Conservation (phyloP, 148 eudicot genomes). For the Diospyros kaki region DNA sequence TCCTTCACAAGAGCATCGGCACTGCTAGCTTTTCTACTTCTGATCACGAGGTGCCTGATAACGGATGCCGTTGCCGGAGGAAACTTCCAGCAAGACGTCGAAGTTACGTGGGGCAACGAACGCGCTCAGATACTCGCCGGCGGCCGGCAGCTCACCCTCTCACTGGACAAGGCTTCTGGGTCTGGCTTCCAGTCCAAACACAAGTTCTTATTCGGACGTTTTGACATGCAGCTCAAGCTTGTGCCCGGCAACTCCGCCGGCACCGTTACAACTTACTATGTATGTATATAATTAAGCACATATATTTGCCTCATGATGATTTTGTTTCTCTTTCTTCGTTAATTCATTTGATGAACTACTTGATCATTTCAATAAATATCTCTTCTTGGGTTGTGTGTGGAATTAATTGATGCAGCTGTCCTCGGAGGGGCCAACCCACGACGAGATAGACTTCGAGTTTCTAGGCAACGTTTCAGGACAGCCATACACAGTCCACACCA, state of each 20-base stretch:
- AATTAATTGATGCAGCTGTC: slow-evolving; percentile 6
- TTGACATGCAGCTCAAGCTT: slow-evolving; percentile 6
- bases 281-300: background rate
- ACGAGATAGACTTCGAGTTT: slow-evolving; percentile 13
- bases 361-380: too few species aligned
- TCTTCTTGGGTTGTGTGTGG: too few species aligned
- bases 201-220: background rate
- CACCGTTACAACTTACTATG: background rate
- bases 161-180: background rate
- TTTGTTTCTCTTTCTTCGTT: background rate
- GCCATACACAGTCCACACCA: slow-evolving; percentile 10
- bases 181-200: slow-evolving; percentile 1
- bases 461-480: slow-evolving; percentile 12
- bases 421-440: slow-evolving; percentile 6
- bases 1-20: too few species aligned
- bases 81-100: background rate
- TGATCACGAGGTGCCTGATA: too few species aligned
- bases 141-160: background rate
- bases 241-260: slow-evolving; percentile 6
- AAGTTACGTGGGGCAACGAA: background rate
- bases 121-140: background rate
- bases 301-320: too few species aligned
- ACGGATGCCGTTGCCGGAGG: too few species aligned
- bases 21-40: too few species aligned
- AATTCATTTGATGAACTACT: too few species aligned